phyloP scores from a whole-genome alignment of 1,139 yeast species.

The Yamadazyma songkhlaensis region DNA sequence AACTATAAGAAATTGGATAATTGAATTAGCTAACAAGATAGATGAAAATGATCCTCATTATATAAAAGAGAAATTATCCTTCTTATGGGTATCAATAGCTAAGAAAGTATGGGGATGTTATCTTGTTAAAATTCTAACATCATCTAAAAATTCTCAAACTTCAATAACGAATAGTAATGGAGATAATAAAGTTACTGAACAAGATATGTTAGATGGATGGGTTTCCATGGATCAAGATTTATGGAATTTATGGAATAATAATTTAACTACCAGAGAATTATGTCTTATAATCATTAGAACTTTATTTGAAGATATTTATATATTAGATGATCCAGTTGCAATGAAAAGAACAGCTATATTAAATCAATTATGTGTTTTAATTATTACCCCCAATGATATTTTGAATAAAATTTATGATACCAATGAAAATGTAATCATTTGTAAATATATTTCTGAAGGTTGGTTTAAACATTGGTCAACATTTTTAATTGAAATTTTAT shows the following conservation, averaged over 20 bases:
- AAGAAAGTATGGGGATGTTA: conserved; percentile 86
- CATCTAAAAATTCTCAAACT: conserved; percentile 6
- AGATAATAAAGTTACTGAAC: conserved; percentile 18
- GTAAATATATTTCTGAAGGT: conserved; percentile 69
- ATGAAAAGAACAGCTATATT: conserved; percentile 75
- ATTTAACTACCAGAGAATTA: conserved; percentile 66
- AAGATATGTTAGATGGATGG: conserved; percentile 75
- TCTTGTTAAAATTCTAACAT: conserved; percentile 24
- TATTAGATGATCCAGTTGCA: conserved; percentile 89
- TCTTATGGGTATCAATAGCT: conserved; percentile 90
- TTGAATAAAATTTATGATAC: conserved; percentile 70
- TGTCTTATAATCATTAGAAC: conserved; percentile 78
- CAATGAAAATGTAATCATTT: conserved; percentile 56
- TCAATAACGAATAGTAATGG: conserved; percentile 1
- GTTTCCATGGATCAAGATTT: conserved; percentile 78
- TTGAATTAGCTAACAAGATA: conserved; percentile 67
- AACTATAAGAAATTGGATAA: conserved; percentile 80
- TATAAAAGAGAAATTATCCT: conserved; percentile 84
- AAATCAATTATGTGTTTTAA: conserved; percentile 79
- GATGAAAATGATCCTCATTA: conserved; percentile 78
- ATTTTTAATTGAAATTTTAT: conserved; percentile 54
- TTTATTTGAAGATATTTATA: conserved; percentile 89
- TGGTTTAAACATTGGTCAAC: conserved; percentile 84
- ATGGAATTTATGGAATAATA: conserved; percentile 69
- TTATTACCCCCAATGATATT: conserved; percentile 69